Evolutionary conservation across 1,139 yeast species (phyloP).

Genomic region (Diutina scorzettiae): DNA sequence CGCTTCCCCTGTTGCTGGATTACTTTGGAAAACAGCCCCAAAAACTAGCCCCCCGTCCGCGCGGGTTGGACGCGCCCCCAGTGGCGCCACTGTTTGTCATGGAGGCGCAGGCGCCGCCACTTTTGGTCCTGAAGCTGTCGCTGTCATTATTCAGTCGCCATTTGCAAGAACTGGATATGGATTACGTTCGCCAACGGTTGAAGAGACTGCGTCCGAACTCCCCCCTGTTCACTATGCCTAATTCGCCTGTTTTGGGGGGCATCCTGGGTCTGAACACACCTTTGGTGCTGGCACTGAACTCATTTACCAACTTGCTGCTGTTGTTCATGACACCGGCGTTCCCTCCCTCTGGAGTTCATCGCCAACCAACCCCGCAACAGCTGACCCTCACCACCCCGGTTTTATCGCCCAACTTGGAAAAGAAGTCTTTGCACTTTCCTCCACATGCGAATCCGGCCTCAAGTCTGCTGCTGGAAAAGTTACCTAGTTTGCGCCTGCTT

Average conservation of each 20-base stretch:
- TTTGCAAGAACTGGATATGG: conserved; percentile 31
- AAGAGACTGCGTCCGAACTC: conserved; percentile 71
- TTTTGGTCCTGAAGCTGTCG: conserved; percentile 1
- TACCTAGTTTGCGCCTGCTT: conserved; percentile 4
- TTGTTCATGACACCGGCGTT: conserved; percentile 37
- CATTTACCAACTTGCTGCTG: conserved; percentile 31
- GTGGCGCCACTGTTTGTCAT: conserved; percentile 1
- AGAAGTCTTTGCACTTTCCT: conserved; percentile 3
- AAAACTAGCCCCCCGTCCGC: neutral
- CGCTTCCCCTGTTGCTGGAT: conserved; percentile 54
- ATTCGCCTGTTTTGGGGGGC: conserved; percentile 18
- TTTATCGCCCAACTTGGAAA: conserved; percentile 1
- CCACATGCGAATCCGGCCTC: neutral
- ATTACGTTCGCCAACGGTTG: conserved; percentile 37
- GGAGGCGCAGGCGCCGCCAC: neutral
- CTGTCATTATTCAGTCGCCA: conserved; percentile 4
- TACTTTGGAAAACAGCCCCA: conserved; percentile 15
- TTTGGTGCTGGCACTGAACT: conserved; percentile 30
- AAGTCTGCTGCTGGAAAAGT: conserved; percentile 1
- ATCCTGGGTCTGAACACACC: conserved; percentile 33
- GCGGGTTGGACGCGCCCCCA: neutral
- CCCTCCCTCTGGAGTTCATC: neutral
- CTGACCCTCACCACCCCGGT: conserved; percentile 2
- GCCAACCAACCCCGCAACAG: neutral
- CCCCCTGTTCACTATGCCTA: conserved; percentile 23